A percentile compares a stretch with the other conserved stretches of the same genome.
These are phyloP conservation scores for Pythium brassicae DNA, from an alignment of 352 stramenopile genomes.

Conservation along the genomic window DNA sequence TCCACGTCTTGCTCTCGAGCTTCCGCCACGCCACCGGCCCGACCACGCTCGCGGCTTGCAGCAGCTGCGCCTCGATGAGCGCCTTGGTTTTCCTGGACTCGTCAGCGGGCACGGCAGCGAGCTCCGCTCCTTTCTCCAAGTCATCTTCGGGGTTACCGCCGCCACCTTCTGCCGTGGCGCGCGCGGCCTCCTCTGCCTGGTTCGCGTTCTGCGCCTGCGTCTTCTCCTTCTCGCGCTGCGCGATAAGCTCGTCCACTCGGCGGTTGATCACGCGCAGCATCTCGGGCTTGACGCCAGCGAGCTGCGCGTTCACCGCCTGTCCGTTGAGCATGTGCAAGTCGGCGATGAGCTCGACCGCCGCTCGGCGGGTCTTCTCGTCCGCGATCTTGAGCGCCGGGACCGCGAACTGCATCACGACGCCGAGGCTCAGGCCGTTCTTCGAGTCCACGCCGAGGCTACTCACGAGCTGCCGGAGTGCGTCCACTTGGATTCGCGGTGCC, in stretches of 20 bases:
- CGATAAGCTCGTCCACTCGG: conserved; percentile 65
- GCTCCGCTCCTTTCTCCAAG: conserved; percentile 18
- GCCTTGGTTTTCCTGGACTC: conserved; percentile 39
- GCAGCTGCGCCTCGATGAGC: conserved; percentile 36
- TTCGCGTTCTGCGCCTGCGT: conserved; percentile 32
- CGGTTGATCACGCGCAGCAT: conserved; percentile 73
- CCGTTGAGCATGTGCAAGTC: conserved; percentile 39
- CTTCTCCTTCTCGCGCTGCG: conserved; percentile 34
- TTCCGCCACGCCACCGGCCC: conserved; percentile 73
- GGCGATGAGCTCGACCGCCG: conserved; percentile 64
- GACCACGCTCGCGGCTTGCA: conserved; percentile 39
- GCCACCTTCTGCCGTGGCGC: not conserved
- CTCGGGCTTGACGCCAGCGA: conserved; percentile 60
- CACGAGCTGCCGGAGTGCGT: conserved; percentile 52
- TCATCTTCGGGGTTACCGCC: conserved; percentile 19
- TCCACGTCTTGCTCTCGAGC: conserved; percentile 81
- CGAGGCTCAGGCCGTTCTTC: conserved; percentile 36
- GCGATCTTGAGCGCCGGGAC: conserved; percentile 65
- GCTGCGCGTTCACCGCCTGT: conserved; percentile 31
- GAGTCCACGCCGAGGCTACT: conserved; percentile 41
- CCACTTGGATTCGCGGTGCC: conserved; percentile 42
- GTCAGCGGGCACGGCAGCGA: conserved; percentile 39
- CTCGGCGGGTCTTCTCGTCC: conserved; percentile 74
- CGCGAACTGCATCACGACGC: conserved; percentile 67
- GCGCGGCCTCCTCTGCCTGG: conserved; percentile 30